phyloP scores from a whole-genome alignment of 768 basidiomycete species.

The Tylopilus rubrobrunneus region DNA sequence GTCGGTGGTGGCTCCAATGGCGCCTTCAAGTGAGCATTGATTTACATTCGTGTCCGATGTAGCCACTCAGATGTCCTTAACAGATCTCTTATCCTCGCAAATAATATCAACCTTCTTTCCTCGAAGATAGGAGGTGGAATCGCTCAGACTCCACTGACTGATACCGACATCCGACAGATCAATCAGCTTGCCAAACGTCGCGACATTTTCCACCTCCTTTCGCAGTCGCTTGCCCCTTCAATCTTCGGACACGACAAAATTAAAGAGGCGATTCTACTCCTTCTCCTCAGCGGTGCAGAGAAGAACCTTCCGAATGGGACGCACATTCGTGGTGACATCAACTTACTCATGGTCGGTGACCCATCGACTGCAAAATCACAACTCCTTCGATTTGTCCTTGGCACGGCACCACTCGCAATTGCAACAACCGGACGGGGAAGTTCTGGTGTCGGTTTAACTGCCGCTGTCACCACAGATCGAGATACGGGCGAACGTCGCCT shows the following conservation, averaged over 20 bases:
- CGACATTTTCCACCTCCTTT: slow-evolving; percentile 84
- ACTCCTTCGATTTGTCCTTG: slow-evolving; percentile 90
- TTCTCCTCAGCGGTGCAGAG: slow-evolving; percentile 94
- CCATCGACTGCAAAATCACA: slow-evolving; percentile 99
- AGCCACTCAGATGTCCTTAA: slow-evolving; percentile 12
- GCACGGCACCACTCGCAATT: slow-evolving; percentile 94
- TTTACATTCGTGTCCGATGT: slow-evolving; percentile 6
- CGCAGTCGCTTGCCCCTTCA: slow-evolving; percentile 93
- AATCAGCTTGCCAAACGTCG: slow-evolving; percentile 88
- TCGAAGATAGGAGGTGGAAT: slow-evolving; percentile 95
- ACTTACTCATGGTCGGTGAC: slow-evolving; percentile 98
- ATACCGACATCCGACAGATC: slow-evolving; percentile 92
- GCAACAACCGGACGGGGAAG: slow-evolving; percentile 97
- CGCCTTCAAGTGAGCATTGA: slow-evolving; percentile 79
- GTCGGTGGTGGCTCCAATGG: slow-evolving; percentile 87
- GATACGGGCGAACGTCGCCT: slow-evolving; percentile 96
- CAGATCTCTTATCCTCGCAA: slow-evolving; percentile 90
- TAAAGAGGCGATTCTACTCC: slow-evolving; percentile 88
- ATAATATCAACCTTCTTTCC: slow-evolving; percentile 91
- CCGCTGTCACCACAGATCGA: slow-evolving; percentile 96
- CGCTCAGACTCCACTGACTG: slow-evolving; percentile 87
- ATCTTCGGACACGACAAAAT: slow-evolving; percentile 97
- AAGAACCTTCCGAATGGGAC: slow-evolving; percentile 98
- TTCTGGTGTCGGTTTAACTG: slow-evolving; percentile 98
- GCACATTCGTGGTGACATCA: slow-evolving; percentile 99